These are phyloP conservation scores for Calonectria hawksworthii DNA, from an alignment of 2,329 filamentous ascomycete genomes.

Conservation along the genomic window DNA sequence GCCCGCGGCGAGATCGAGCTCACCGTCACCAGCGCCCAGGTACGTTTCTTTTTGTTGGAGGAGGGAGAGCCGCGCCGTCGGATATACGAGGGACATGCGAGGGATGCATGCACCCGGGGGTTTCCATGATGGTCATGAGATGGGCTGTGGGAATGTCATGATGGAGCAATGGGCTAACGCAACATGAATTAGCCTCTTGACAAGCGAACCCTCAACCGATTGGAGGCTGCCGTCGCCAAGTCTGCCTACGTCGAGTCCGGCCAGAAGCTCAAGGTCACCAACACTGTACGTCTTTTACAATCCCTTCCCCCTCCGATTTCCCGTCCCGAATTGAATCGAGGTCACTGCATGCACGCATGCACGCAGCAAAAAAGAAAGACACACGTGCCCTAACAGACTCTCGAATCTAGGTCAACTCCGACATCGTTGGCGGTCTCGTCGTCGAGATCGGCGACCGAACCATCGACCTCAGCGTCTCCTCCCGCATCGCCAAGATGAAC, in stretches of 20 bases:
- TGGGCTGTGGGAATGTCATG: neutral
- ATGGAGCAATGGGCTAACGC: slow-evolving; percentile 33
- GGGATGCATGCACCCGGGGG: neutral
- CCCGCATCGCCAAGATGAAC: slow-evolving; percentile 98
- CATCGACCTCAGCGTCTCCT: slow-evolving; percentile 95
- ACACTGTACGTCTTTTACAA: slow-evolving; percentile 74
- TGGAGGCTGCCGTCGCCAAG: slow-evolving; percentile 91
- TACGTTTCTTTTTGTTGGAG: slow-evolving; percentile 70
- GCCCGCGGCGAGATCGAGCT: slow-evolving; percentile 94
- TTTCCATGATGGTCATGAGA: neutral
- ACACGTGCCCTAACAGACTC: slow-evolving; percentile 29
- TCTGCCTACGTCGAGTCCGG: slow-evolving; percentile 88
- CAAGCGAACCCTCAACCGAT: slow-evolving; percentile 84
- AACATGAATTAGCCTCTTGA: slow-evolving; percentile 78
- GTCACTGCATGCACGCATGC: neutral
- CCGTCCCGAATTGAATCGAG: neutral
- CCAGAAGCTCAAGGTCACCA: slow-evolving; percentile 98
- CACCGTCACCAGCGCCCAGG: slow-evolving; percentile 89
- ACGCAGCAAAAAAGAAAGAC: neutral
- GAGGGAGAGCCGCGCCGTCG: slow-evolving; percentile 10
- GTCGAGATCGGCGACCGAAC: slow-evolving; percentile 98
- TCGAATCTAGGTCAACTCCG: slow-evolving; percentile 82
- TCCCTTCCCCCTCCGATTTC: neutral
- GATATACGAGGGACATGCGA: slow-evolving; percentile 19
- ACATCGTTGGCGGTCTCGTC: slow-evolving; percentile 92